A percentile compares a stretch with the other conserved stretches of the same genome.
Evolutionary conservation across 345 rosid species (phyloP).

Genomic region (Arabidopsis suecica): DNA sequence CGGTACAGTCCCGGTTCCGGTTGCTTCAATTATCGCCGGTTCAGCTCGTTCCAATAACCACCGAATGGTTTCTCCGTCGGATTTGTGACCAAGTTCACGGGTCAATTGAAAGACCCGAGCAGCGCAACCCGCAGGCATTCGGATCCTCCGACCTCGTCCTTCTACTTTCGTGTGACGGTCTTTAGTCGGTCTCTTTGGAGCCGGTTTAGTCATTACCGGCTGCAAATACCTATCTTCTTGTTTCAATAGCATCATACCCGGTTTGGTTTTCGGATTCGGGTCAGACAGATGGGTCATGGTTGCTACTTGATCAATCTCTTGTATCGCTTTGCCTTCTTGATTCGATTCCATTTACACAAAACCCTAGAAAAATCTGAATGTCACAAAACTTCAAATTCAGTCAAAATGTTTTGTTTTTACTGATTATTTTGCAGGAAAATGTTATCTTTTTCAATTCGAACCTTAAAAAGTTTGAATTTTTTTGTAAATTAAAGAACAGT

Average conservation of each 20-base stretch:
- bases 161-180: conserved; percentile 93
- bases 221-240: conserved; percentile 45
- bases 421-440: background rate
- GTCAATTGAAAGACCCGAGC: conserved; percentile 88
- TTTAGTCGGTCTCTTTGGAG: conserved; percentile 52
- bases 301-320: conserved; percentile 48
- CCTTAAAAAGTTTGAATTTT: background rate
- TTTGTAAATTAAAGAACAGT: conserved; percentile 13
- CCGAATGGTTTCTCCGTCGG: conserved; percentile 78
- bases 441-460: background rate
- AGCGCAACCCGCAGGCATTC: conserved; percentile 77
- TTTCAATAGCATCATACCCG: conserved; percentile 43
- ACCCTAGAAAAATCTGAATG: conserved; percentile 12
- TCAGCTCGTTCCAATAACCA: conserved; percentile 80
- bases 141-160: conserved; percentile 83
- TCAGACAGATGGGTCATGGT: conserved; percentile 28
- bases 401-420: conserved; percentile 3
- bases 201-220: conserved; percentile 22
- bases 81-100: conserved; percentile 73
- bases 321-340: conserved; percentile 45
- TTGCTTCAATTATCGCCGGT: conserved; percentile 76
- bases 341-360: conserved; percentile 40
- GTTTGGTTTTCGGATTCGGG: conserved; percentile 44
- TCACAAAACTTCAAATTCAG: background rate
- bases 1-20: conserved; percentile 76